These are phyloP conservation scores for Taphrina wiesneri DNA, from an alignment of 1,139 yeast species.

Conservation along the genomic window DNA sequence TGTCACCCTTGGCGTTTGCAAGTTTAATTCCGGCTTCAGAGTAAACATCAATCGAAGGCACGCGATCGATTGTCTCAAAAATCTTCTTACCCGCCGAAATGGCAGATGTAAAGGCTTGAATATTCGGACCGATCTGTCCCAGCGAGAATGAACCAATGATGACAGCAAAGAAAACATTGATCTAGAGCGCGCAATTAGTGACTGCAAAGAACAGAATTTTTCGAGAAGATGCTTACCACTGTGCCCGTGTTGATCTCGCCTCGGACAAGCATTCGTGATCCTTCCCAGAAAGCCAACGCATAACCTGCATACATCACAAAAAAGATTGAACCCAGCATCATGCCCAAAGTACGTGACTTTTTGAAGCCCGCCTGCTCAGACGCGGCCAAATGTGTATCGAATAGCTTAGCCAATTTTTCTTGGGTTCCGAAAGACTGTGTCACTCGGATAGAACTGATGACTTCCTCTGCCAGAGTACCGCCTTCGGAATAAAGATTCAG, in stretches of 20 bases:
- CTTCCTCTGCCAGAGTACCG: slow-evolving; percentile 51
- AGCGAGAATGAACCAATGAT: slow-evolving; percentile 49
- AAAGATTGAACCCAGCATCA: slow-evolving; percentile 44
- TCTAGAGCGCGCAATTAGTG: too few species aligned
- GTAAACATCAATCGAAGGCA: slow-evolving; percentile 47
- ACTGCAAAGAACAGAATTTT: too few species aligned
- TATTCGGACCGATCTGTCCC: slow-evolving; percentile 50
- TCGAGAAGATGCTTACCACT: slow-evolving; percentile 19
- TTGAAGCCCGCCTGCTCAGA: slow-evolving; percentile 44
- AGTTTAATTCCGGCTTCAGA: slow-evolving; percentile 46
- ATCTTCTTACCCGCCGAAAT: slow-evolving; percentile 49
- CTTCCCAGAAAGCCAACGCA: slow-evolving; percentile 52
- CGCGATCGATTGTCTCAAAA: slow-evolving; percentile 51
- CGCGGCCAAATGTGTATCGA: slow-evolving; percentile 44
- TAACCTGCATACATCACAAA: slow-evolving; percentile 40
- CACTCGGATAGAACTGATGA: slow-evolving; percentile 49
- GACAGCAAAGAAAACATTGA: slow-evolving; percentile 42
- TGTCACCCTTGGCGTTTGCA: slow-evolving; percentile 47
- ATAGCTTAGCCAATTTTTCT: slow-evolving; percentile 46
- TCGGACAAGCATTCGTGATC: slow-evolving; percentile 40
- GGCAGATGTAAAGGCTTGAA: slow-evolving; percentile 49
- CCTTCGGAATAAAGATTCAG: slow-evolving; percentile 47
- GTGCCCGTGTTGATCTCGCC: slow-evolving; percentile 37
- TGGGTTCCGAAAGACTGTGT: slow-evolving; percentile 52
- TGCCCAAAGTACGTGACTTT: slow-evolving; percentile 45